A percentile compares a stretch with the other conserved stretches of the same genome.
phyloP scores from a whole-genome alignment of 805 yeast genomes.

The Wickerhamomyces xylosicus region DNA sequence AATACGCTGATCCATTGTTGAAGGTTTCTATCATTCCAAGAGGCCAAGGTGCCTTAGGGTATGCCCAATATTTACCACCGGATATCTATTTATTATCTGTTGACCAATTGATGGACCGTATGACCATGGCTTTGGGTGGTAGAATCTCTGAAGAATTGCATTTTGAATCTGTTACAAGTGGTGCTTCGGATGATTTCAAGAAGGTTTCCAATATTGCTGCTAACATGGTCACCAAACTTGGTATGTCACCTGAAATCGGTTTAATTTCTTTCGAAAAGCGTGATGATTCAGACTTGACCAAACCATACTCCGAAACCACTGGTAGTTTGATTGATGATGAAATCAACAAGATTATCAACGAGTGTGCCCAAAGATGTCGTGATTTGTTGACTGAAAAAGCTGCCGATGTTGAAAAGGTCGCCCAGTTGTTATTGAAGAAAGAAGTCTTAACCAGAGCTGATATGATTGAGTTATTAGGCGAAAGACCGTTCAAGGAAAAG shows the following conservation, averaged over 20 bases:
- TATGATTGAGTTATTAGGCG: conserved; percentile 81
- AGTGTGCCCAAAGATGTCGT: conserved; percentile 64
- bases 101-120: conserved; percentile 74
- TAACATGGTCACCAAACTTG: conserved; percentile 84
- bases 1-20: conserved; percentile 84
- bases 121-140: conserved; percentile 97
- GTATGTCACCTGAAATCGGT: conserved; percentile 88
- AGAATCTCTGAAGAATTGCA: conserved; percentile 93
- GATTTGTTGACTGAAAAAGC: conserved; percentile 57
- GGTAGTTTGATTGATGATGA: conserved; percentile 75
- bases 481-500: conserved; percentile 83
- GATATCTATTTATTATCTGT: conserved; percentile 75
- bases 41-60: conserved; percentile 95
- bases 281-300: conserved; percentile 57
- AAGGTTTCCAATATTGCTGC: conserved; percentile 92
- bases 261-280: conserved; percentile 59
- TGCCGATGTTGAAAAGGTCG: conserved; percentile 75
- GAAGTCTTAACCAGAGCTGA: conserved; percentile 93
- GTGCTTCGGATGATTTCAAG: conserved; percentile 94
- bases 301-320: conserved; percentile 86
- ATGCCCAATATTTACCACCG: conserved; percentile 94
- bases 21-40: conserved; percentile 96
- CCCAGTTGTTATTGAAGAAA: conserved; percentile 73
- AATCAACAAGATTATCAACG: conserved; percentile 66
- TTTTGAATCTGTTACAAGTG: conserved; percentile 86